Base-by-base conservation (phyloP, 2,329 filamentous ascomycete genomes). In the Alternaria incomplexa region DNA sequence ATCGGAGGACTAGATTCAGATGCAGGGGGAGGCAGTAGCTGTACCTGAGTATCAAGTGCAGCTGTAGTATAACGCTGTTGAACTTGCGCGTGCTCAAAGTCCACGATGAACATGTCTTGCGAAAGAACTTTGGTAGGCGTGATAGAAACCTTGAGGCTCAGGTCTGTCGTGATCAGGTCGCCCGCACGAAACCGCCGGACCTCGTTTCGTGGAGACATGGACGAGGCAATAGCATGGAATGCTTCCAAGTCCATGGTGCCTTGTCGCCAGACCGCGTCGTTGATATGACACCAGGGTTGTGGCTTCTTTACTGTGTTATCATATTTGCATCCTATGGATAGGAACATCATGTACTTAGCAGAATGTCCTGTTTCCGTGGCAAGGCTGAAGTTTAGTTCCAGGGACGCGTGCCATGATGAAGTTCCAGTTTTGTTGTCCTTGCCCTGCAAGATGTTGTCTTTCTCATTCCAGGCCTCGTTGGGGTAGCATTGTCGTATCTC, bases 101-200 rank as follows among this genome's bases (percentile, higher is more conserved):
- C 65, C 1, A 70, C 58, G 40, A 67, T 32, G 26, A 70, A 70
- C 65, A 70, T 70, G 4, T 48, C 30, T 36, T 70, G 67, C 1
- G 58, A 61, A 10, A 62, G 56, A 1, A 70, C 58, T 26, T 52
- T 59, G n/a, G 30, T 1, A 0, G 30, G 20, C 3, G 45, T 48
- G 7, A 57, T 46, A 1, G 17, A 11, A 0, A 56, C 40, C 10
- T 50, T 32, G 6, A 63, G 17, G 0, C 30, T n/a, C 2, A 23
- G 13, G 20, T 10, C 20, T n/a, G 23, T 15, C 1, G 2, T 13
- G 3, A 7, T 15, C 22, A n/a, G 5, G 4, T 48, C 5, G 13
- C 13, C 15, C 12, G 6, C 7, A 5, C 32, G 22, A 6, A 57
- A 36, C 2, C 26, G 7, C 12, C 2, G 8, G 11, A 26, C n/a